Evolutionary conservation across 192 early-diverging fungal species (phyloP), one percentile per base, ranked within the genome.

Genomic region (Phycomyces blakesleeanus): DNA sequence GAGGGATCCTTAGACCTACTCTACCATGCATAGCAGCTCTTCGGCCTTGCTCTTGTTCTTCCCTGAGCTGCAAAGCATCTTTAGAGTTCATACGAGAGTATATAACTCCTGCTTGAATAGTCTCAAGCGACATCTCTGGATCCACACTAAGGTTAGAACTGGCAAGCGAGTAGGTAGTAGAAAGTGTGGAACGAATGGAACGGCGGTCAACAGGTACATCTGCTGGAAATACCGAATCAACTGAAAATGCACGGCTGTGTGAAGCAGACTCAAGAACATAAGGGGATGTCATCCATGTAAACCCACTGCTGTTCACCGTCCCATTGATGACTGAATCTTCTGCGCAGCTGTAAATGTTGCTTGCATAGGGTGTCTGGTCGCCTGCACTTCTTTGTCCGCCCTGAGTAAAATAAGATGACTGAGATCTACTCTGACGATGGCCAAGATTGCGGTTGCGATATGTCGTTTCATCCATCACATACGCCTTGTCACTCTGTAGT

Each of bases 371-470:
- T 29, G 25, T 34, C 29, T 34, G 29, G 29, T 34, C 29, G 29
- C 24, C 8, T 50, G 22, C 12, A 50, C 58, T 29, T n/a, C 14
- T 26, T 14, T 44, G 64, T 12, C 49, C 57, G 21, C 49, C 55
- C 40, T 53, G 51, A 7, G 53, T 62, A 15, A 68, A 61, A 20
- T 68, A 68, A 2, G 68, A 63, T 11, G 68, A 63, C 29, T 63
- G 61, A 12, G 68, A 69, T 22, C 58, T 54, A 7, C 26, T 63
- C 5, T 44, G 61, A 12, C 18, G 61, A 22, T 63, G 68, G 10
- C 41, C 18, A 16, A 18, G 44, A 22, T 61, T 52, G 22, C 20
- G 24, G 16, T 41, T 49, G 18, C 44, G 44, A 18, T 54, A 22
- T 4, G 3, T 15, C 7, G 52, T 22, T 29, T 29, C 52, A 3